These are phyloP conservation scores for Aureobasidium melanogenum DNA, from an alignment of 2,329 filamentous ascomycete species.

Conservation along the genomic window DNA sequence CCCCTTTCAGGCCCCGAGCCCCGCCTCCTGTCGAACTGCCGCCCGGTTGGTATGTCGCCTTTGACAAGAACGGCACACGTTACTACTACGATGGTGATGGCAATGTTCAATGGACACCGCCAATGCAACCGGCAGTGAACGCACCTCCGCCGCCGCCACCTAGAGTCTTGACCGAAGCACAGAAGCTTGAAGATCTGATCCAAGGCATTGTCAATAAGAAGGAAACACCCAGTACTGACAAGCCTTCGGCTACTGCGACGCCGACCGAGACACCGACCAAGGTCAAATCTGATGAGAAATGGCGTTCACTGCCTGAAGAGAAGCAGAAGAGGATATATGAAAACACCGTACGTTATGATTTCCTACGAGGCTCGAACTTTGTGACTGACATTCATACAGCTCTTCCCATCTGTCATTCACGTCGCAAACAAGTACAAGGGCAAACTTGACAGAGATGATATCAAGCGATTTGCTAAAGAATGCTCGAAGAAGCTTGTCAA, in stretches of 20 bases:
- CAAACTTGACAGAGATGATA: constrained; percentile 72
- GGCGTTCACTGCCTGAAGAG: constrained; percentile 60
- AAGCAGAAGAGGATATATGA: constrained; percentile 96
- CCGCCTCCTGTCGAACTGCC: constrained; percentile 52
- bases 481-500: constrained; percentile 75
- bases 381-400: constrained; percentile 37
- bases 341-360: constrained; percentile 60
- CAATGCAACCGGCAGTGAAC: constrained; percentile 53
- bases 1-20: constrained; percentile 34
- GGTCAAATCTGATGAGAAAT: constrained; percentile 56
- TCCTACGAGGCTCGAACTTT: neutral
- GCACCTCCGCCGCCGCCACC: constrained; percentile 44
- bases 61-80: constrained; percentile 58
- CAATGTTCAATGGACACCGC: constrained; percentile 71
- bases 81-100: constrained; percentile 83
- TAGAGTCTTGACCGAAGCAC: constrained; percentile 62
- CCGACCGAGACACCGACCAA: constrained; percentile 51
- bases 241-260: constrained; percentile 52
- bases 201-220: constrained; percentile 59
- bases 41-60: constrained; percentile 75
- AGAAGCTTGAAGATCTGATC: constrained; percentile 64
- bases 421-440: constrained; percentile 80
- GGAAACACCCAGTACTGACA: constrained; percentile 45
- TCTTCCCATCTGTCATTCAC: constrained; percentile 76
- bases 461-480: constrained; percentile 58